Evolutionary conservation across 129 eudicot genomes (phyloP), one percentile per base, ranked within the genome.

Genomic region (Mikania micrantha): DNA sequence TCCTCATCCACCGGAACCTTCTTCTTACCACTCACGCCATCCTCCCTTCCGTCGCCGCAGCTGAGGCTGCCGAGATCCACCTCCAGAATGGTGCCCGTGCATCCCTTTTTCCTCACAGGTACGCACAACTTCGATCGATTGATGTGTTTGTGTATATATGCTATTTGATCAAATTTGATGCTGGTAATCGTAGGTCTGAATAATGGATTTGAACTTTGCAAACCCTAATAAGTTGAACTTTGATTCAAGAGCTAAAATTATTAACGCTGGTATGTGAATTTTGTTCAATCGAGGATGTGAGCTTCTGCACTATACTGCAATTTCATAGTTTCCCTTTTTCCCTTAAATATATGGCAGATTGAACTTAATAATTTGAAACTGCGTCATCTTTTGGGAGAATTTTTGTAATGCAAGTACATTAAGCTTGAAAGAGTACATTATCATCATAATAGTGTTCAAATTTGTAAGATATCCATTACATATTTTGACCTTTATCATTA

Each of bases 41-140:
- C 31, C 85, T 93, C 41, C 95, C 98, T 0, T 86, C 96, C 4
- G 88, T 84, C 2, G 74, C 75, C 9, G 88, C 95, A 4, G 95
- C 96, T 34, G 92, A 88, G 78, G 83, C 88, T 4, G 96, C 96
- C 57, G 90, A 93, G 86, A 86, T 93, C 87, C 86, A 80, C 45
- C 86, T 93, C 3, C 95, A 84, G 38, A 88, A 81, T 70, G 95
- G 95, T 62, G 89, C 72, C 45, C 75, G 76, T 16, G 98, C 90
- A 67, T 76, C 71, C 17, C 95, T 93, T 59, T 79, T 80, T n/a
- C 98, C 98, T 61, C 90, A 86, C 76, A 86, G 98, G 98, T 93
- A 31, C 15, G 21, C 21, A 21, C 0, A 31, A 32, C 9, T 60
- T 44, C 20, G 19, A 4, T 72, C 4, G 16, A 53, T 54, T 3